These are phyloP conservation scores for Pyrenophora seminiperda DNA, from an alignment of 2,329 filamentous ascomycete species.

Conservation along the genomic window DNA sequence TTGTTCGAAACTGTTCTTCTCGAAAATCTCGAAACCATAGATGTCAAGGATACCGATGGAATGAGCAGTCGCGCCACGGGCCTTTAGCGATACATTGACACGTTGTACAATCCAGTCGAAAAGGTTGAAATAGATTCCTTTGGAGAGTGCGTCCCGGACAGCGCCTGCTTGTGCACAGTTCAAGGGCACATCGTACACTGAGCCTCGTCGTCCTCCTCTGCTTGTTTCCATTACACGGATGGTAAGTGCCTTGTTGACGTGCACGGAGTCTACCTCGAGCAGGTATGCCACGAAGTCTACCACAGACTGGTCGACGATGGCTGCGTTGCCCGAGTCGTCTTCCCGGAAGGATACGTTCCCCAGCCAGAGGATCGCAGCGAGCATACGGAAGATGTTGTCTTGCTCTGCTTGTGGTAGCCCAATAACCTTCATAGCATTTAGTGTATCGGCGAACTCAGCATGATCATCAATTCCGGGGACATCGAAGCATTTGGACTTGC, in stretches of 20 bases:
- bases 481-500: conserved; percentile 90
- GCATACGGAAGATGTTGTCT: conserved; percentile 94
- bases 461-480: conserved; percentile 93
- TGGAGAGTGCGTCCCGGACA: conserved; percentile 88
- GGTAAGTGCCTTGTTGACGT: conserved; percentile 85
- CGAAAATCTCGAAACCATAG: conserved; percentile 98
- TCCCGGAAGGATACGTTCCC: conserved; percentile 92
- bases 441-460: conserved; percentile 84
- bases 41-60: conserved; percentile 98
- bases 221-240: conserved; percentile 80
- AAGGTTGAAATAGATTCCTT: conserved; percentile 95
- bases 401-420: conserved; percentile 87
- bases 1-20: conserved; percentile 98
- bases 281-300: conserved; percentile 95
- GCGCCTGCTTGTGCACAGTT: conserved; percentile 85
- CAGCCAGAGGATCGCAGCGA: conserved; percentile 89
- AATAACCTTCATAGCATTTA: conserved; percentile 94
- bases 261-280: conserved; percentile 79
- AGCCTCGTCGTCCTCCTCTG: conserved; percentile 68
- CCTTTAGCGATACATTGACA: conserved; percentile 85
- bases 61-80: conserved; percentile 75
- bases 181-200: conserved; percentile 74
- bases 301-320: conserved; percentile 85
- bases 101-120: conserved; percentile 98
- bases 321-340: conserved; percentile 86